Evolutionary conservation across 2,329 filamentous ascomycete species (phyloP), one percentile per base, ranked within the genome.

Genomic region (Penicillium sp.): DNA sequence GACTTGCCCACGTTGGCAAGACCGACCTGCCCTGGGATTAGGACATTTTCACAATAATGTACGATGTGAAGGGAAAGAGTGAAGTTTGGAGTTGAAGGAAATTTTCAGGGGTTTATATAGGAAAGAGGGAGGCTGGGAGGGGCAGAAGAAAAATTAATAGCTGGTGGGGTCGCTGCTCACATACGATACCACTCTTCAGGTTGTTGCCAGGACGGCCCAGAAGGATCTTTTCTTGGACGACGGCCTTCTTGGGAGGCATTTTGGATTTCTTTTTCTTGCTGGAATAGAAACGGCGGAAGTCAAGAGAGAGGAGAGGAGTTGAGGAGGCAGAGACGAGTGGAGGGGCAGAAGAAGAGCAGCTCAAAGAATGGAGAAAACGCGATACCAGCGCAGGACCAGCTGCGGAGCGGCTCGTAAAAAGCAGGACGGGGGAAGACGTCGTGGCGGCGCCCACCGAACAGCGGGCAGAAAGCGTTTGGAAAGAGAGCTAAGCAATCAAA

Each of bases 1-100:
- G 95, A 99, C 85, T 99, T 99, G 81, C 95, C 95, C 73, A 99
- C 96, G 81, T 99, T 99, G 81, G 95, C 95, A 75, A 99, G 89
- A 83, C 95, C 95, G 81, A 99, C 93, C 93, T 97, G 79, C 58
- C 30, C 38, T 51, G 55, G 60, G 54, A 53, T 67, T 69, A 65
- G 60, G 60, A 45, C 46, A 58, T 55, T 19, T 61, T 50, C 17
- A n/a, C 21, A 54, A 49, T 51, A 51, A 21, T 58, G 64, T 55
- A 58, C 61, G 55, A 47, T 59, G 58, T 51, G 45, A 64, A 70
- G 56, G 35, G 57, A 56, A 53, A 49, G 52, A 47, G 58, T 49
- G 51, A 47, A 60, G 53, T 53, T 47, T 38, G 50, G 46, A 60
- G 31, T 19, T 41, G 35, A 9, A 41, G 35, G 6, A 63, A 58